These are phyloP conservation scores for Cystobasidiaceae sp. DNA, from an alignment of 1,284 basidiomycete species.

Conservation along the genomic window DNA sequence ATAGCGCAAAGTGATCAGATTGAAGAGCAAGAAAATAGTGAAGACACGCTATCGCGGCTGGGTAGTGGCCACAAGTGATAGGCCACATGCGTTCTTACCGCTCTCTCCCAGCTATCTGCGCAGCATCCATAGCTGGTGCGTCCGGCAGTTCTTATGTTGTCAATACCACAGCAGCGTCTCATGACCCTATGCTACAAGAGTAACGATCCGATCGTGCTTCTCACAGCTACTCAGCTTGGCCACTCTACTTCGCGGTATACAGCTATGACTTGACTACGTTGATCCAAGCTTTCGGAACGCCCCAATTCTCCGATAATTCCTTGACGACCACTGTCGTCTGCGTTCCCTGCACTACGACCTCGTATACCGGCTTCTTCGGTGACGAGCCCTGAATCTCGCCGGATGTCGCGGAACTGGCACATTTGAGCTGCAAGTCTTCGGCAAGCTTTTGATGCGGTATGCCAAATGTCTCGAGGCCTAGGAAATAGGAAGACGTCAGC, in stretches of 20 bases:
- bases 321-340: conserved; percentile 4
- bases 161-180: no score
- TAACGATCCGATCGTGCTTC: no score
- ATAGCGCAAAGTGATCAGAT: conserved; percentile 53
- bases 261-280: conserved; percentile 3
- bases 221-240: no score
- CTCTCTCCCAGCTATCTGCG: no score
- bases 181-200: no score
- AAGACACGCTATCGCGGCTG: conserved; percentile 39
- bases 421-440: conserved; percentile 27
- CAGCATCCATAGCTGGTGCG: no score
- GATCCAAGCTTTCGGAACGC: conserved; percentile 22
- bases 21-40: conserved; percentile 47
- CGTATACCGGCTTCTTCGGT: conserved; percentile 23
- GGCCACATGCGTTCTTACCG: no score
- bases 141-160: no score
- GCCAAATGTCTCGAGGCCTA: conserved; percentile 19
- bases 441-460: conserved; percentile 24
- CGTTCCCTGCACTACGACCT: conserved; percentile 25
- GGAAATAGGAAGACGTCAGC: background rate
- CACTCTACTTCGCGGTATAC: no score
- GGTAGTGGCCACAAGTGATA: conserved; percentile 20
- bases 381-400: conserved; percentile 14
- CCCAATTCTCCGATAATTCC: conserved; percentile 24
- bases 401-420: conserved; percentile 24